Conservation (phyloP, 805 yeast genomes). For the Nakazawaea laoshanensis region DNA sequence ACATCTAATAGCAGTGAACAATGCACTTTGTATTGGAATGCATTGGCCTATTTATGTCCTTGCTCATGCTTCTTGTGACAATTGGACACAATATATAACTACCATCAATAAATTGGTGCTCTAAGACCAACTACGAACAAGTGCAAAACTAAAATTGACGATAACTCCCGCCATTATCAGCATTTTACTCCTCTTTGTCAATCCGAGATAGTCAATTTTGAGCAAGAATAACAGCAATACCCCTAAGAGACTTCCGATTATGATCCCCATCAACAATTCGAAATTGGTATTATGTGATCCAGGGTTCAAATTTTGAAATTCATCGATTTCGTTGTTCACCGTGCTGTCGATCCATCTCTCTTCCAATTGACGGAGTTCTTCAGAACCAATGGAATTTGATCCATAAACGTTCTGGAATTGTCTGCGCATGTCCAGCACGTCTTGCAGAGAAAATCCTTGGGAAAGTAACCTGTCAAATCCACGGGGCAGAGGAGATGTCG, state of each 20-base stretch:
- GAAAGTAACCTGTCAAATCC: conserved; percentile 81
- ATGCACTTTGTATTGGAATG: not conserved
- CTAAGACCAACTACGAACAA: conserved; percentile 37
- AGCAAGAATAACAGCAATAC: conserved; percentile 57
- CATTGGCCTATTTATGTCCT: not conserved
- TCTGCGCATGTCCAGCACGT: conserved; percentile 58
- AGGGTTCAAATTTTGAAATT: conserved; percentile 29
- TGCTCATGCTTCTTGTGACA: not conserved
- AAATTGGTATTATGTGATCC: conserved; percentile 34
- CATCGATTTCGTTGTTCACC: conserved; percentile 43
- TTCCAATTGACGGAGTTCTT: conserved; percentile 59
- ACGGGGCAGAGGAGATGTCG: conserved; percentile 59
- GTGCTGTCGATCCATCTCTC: conserved; percentile 87
- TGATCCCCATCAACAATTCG: conserved; percentile 61
- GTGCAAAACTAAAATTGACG: conserved; percentile 60
- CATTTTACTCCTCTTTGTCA: conserved; percentile 55
- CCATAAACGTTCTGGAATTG: conserved; percentile 73
- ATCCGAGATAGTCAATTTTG: conserved; percentile 45
- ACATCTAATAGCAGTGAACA: conserved; percentile 3
- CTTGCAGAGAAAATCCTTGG: conserved; percentile 79
- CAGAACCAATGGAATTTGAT: conserved; percentile 26
- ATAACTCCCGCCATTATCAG: conserved; percentile 66
- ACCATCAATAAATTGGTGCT: not conserved
- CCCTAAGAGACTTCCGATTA: conserved; percentile 72
- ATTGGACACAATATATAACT: conserved; percentile 5